Conservation (phyloP, 2,329 filamentous ascomycete species). For the Leptodontidium sp. region DNA sequence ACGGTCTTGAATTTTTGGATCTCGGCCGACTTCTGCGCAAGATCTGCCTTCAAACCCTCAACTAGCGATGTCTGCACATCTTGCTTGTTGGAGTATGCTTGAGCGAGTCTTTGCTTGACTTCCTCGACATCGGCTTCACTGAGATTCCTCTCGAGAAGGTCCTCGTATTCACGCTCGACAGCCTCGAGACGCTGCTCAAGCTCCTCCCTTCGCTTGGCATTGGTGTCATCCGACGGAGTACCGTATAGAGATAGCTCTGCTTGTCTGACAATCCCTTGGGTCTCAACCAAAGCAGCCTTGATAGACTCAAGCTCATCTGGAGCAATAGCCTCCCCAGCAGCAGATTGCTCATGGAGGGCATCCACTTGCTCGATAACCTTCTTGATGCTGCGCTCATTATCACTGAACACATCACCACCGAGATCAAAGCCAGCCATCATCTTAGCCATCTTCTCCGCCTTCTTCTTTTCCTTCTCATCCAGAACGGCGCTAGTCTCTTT, state of each 20-base stretch:
- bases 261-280: slow-evolving; percentile 91
- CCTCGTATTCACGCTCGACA: slow-evolving; percentile 85
- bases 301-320: slow-evolving; percentile 83
- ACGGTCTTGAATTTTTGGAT: slow-evolving; percentile 81
- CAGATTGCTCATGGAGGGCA: slow-evolving; percentile 77
- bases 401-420: slow-evolving; percentile 89
- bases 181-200: slow-evolving; percentile 78
- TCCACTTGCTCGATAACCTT: slow-evolving; percentile 87
- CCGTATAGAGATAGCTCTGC: slow-evolving; percentile 87
- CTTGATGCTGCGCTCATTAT: slow-evolving; percentile 87
- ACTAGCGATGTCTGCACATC: slow-evolving; percentile 77
- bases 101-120: slow-evolving; percentile 80
- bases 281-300: slow-evolving; percentile 81
- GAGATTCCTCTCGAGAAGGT: slow-evolving; percentile 80
- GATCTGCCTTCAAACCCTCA: slow-evolving; percentile 78
- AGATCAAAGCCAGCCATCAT: slow-evolving; percentile 99
- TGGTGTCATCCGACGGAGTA: slow-evolving; percentile 67
- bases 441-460: slow-evolving; percentile 99
- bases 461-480: slow-evolving; percentile 98
- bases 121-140: slow-evolving; percentile 82
- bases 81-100: slow-evolving; percentile 79
- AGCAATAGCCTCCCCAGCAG: slow-evolving; percentile 79
- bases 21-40: slow-evolving; percentile 81
- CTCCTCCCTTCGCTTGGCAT: slow-evolving; percentile 74
- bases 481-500: slow-evolving; percentile 90